Evolutionary conservation across 1,139 yeast genomes (phyloP), one percentile per base, ranked within the genome.

Genomic region (Taiozyma sp.): DNA sequence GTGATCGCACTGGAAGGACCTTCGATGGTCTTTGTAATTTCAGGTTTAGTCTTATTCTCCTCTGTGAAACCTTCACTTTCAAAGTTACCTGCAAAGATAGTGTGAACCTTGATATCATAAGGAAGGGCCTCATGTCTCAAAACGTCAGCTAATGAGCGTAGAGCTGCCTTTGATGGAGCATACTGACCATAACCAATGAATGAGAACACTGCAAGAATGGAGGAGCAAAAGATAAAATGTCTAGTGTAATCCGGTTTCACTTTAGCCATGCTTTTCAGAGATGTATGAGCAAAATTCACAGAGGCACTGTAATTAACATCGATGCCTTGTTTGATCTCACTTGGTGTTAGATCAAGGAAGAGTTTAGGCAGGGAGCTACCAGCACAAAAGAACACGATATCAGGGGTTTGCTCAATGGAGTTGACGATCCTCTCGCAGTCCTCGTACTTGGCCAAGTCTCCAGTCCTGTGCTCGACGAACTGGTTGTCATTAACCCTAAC

Each of bases 181-280:
- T 95, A 95, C 60, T 90, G 93, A 0, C 83, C 75, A 66, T 95
- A 95, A 0, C 99, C 99, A 47, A 91, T 87, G 63, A 93, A 85
- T 4, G 97, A 90, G 71, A 81, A 92, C 59, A 86, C 81, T 2
- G 96, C 90, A 4, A 86, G 83, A 8, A 85, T 87, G 1, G 97
- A 89, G 0, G 97, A 87, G 61, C 91, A 83, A 43, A 89, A 74
- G 5, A 93, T 76, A 8, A 95, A 68, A 61, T 88, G 92, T 48
- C 92, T 73, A 24, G 62, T 55, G 9, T 56, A 51, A 2, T 51
- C 58, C 43, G 56, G 50, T 6, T 42, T 19, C 13, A 44, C 46
- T 2, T 23, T 19, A 1, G 48, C 60, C 77, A 81, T 76, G 29
- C 72, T 73, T 53, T 78, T 78, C 51, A 79, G 69, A 0, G 80